phyloP scores from a whole-genome alignment of 2,329 filamentous ascomycete species.

The Orbilia javanica region DNA sequence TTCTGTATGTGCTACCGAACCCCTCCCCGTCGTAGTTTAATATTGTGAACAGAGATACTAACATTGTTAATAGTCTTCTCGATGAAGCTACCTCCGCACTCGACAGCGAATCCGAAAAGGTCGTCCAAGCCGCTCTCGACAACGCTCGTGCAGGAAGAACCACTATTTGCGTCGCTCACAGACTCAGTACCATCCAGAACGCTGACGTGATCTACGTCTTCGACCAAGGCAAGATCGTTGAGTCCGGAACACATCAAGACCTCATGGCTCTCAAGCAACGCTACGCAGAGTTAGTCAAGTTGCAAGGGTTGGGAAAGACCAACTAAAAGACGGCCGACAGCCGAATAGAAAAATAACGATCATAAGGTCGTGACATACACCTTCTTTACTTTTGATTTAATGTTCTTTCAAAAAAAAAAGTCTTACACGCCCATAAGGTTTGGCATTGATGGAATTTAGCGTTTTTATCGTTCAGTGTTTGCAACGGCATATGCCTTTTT shows the following conservation, averaged over 20 bases:
- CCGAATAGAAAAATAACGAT: background rate
- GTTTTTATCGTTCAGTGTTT: constrained; percentile 12
- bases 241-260: constrained; percentile 83
- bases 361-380: background rate
- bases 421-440: constrained; percentile 13
- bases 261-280: constrained; percentile 77
- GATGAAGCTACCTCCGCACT: constrained; percentile 76
- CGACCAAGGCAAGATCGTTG: constrained; percentile 86
- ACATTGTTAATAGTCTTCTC: constrained; percentile 66
- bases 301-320: constrained; percentile 80
- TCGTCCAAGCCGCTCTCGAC: constrained; percentile 84
- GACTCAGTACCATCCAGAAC: constrained; percentile 89
- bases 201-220: constrained; percentile 98
- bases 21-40: constrained; percentile 73
- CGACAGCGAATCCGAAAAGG: constrained; percentile 81
- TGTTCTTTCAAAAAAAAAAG: constrained; percentile 39
- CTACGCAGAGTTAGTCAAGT: constrained; percentile 82
- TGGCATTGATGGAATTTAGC: constrained; percentile 32
- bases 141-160: constrained; percentile 81
- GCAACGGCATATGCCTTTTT: background rate
- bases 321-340: constrained; percentile 50
- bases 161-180: constrained; percentile 93
- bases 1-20: constrained; percentile 71
- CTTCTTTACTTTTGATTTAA: background rate
- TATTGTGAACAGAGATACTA: constrained; percentile 65